phyloP scores from a whole-genome alignment of 108 stramenopile genomes.

The Poteriospumella lacustris region DNA sequence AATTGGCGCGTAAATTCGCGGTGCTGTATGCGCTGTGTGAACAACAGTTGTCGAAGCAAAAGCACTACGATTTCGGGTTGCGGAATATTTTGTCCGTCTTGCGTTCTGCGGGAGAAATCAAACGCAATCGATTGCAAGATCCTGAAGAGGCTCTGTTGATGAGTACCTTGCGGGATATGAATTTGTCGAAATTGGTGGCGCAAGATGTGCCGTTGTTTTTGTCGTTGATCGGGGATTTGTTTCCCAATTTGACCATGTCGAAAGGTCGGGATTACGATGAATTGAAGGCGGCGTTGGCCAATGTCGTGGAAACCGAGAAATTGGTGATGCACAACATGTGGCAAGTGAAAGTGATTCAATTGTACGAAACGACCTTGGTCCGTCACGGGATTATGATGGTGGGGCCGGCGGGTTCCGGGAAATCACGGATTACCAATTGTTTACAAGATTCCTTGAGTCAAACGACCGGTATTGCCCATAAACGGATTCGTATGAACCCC shows the following conservation, averaged over 20 bases:
- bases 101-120: slow-evolving; percentile 36
- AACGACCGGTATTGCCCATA: slow-evolving; percentile 45
- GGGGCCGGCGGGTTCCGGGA: slow-evolving; percentile 60
- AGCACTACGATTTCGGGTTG: slow-evolving; percentile 64
- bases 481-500: slow-evolving; percentile 58
- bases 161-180: slow-evolving; percentile 29
- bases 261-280: slow-evolving; percentile 10
- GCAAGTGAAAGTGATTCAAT: slow-evolving; percentile 58
- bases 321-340: slow-evolving; percentile 51
- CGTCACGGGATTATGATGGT: slow-evolving; percentile 64
- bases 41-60: slow-evolving; percentile 60
- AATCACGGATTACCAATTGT: slow-evolving; percentile 43
- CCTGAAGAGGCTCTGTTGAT: slow-evolving; percentile 27
- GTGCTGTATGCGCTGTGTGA: slow-evolving; percentile 55
- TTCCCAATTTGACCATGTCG: slow-evolving; percentile 36
- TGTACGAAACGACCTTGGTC: slow-evolving; percentile 61
- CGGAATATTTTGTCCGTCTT: slow-evolving; percentile 29
- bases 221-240: slow-evolving; percentile 54
- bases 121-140: slow-evolving; percentile 16
- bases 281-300: slow-evolving; percentile 31
- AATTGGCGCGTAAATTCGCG: slow-evolving; percentile 57
- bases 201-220: slow-evolving; percentile 64
- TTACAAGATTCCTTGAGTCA: slow-evolving; percentile 41
- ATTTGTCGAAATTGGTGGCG: slow-evolving; percentile 45
- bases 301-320: slow-evolving; percentile 21